Base-by-base conservation (phyloP, 148 eudicot genomes). In the Amaranthus cruentus region DNA sequence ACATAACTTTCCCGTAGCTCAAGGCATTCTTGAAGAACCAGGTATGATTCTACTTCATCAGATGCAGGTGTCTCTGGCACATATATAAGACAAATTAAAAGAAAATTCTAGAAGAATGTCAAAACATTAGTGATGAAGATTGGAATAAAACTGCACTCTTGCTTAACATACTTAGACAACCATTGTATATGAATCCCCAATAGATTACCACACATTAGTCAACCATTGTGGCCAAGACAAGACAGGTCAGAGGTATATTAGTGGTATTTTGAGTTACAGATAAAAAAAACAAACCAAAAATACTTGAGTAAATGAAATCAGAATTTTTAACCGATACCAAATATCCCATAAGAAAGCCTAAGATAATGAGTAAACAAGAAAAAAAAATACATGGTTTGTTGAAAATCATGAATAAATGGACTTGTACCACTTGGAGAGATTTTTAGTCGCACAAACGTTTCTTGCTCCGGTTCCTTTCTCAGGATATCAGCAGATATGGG, bases 401-500 rank as follows among this genome's bases (percentile, higher is more conserved):
- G 66, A 68, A 74, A 14, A 28, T 28, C 38, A 28, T 28, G 38
- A 28, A 28, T 28, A 28, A 55, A 53, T 69, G 48, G 67, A 47
- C 47, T 60, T 43, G 59, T 89, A 96, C 99, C 99, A 73, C 79
- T 71, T 14, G 99, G 99, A 70, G 87, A 68, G 71, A 96, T 92
- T 80, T 82, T 96, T 71, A 96, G 86, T 49, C 94, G 91, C 44
- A 92, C 97, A 88, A 96, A 96, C 73, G 94, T 96, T 79, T 92
- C 99, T 38, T 96, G 99, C 81, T 96, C 99, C 50, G 99, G 99
- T 78, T 96, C 99, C 85, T 90, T 96, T 85, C 99, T 82, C 28
- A 96, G 86, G 80, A 96, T 96, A 85, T 96, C 99, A 67, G 99
- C 99, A 68, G 99, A 92, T 75, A 96, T 90, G 38, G 99, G 99